Evolutionary conservation across 179 eudicot genomes (phyloP).

Genomic region (Gypsophila paniculata): DNA sequence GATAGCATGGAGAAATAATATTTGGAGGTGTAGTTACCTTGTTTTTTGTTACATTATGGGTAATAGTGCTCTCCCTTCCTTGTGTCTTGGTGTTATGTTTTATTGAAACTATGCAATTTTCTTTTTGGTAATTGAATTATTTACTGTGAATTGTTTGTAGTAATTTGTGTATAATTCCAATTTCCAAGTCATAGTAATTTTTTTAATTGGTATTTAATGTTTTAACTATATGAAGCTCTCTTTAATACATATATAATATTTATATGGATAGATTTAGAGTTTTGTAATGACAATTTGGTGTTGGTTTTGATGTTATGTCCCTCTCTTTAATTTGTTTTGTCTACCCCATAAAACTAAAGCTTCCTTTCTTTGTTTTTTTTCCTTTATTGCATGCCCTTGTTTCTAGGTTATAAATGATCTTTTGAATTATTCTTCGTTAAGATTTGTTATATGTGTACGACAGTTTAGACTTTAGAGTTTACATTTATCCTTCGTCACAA

Average conservation of each 20-base stretch:
- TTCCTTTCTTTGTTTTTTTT: neutral
- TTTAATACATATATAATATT: too few species aligned
- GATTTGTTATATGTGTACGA: too few species aligned
- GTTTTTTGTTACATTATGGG: constrained; percentile 30
- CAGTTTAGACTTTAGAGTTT: too few species aligned
- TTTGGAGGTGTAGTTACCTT: constrained; percentile 16
- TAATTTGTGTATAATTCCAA: constrained; percentile 10
- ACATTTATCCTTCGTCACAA: too few species aligned
- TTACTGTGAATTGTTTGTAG: neutral
- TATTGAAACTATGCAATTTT: neutral
- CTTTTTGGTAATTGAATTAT: neutral
- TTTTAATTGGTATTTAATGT: neutral
- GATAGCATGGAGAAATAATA: too few species aligned
- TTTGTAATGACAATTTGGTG: constrained; percentile 13
- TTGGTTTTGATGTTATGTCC: constrained; percentile 21
- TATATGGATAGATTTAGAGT: constrained; percentile 13
- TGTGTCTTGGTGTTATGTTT: constrained; percentile 33
- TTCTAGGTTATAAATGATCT: constrained; percentile 14
- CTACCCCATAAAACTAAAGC: constrained; percentile 18
- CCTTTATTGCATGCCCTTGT: constrained; percentile 17
- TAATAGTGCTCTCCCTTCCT: constrained; percentile 25
- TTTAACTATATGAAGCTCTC: constrained; percentile 6
- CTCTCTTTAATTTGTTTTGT: constrained; percentile 22
- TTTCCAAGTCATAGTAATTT: constrained; percentile 7
- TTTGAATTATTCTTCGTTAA: too few species aligned